Conservation (phyloP, 441 rosid genomes). For the Iberis amara region DNA sequence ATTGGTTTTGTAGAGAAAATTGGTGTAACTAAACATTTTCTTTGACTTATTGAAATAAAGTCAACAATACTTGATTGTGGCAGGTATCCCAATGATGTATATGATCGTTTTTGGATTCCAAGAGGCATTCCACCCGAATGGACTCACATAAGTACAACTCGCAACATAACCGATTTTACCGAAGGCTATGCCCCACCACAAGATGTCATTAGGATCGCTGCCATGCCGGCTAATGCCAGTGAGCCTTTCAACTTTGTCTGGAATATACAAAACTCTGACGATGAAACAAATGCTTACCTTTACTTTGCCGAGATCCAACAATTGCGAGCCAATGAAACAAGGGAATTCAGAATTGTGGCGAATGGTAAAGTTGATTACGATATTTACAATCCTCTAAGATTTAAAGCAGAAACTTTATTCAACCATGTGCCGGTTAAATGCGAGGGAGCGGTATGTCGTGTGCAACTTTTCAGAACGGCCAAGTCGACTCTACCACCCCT, state of each 20-base stretch:
- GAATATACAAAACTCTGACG: conserved; percentile 10
- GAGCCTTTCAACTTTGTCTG: conserved; percentile 1
- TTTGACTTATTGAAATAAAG: too few species aligned
- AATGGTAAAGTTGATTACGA: conserved; percentile 14
- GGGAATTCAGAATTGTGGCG: conserved; percentile 20
- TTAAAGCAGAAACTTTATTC: too few species aligned
- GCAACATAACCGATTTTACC: background rate
- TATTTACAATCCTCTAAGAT: background rate
- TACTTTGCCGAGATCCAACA: conserved; percentile 34
- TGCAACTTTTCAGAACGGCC: conserved; percentile 25
- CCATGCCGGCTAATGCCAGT: conserved; percentile 2
- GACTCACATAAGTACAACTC: conserved; percentile 18
- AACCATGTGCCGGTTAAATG: background rate
- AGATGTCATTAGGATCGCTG: conserved; percentile 27
- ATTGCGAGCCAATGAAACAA: conserved; percentile 22
- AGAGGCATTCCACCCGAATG: background rate
- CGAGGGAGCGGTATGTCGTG: conserved; percentile 18
- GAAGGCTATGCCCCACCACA: conserved; percentile 28
- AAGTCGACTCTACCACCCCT: conserved; percentile 33
- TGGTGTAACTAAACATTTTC: too few species aligned
- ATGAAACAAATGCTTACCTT: conserved; percentile 16
- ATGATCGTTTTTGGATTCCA: conserved; percentile 39
- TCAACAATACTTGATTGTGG: too few species aligned
- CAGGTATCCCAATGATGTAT: conserved; percentile 34
- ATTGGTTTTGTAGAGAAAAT: too few species aligned